Conservation (phyloP, 352 stramenopile genomes). For the Pythium plurisporium region DNA sequence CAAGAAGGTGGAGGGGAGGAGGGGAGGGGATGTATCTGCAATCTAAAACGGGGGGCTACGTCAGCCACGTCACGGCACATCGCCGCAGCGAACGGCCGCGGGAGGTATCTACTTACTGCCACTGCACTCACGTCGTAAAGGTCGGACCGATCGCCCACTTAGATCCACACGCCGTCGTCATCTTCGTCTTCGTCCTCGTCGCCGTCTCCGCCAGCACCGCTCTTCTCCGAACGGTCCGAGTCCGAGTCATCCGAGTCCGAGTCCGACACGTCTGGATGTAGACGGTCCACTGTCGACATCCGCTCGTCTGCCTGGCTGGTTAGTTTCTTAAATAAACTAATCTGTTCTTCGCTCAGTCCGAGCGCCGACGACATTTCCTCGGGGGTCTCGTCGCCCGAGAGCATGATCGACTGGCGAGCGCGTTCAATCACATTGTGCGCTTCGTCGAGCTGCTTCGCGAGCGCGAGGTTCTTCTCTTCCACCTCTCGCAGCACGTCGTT, state of each 20-base stretch:
- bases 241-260: conserved; percentile 72
- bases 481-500: conserved; percentile 67
- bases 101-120: conserved; percentile 8
- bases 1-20: not conserved
- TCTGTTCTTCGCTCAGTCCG: conserved; percentile 76
- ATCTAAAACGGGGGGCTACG: conserved; percentile 5
- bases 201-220: conserved; percentile 2
- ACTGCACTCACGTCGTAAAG: conserved; percentile 5
- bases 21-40: conserved; percentile 1
- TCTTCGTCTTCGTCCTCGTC: conserved; percentile 26
- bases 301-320: conserved; percentile 82
- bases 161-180: conserved; percentile 81
- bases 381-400: conserved; percentile 58
- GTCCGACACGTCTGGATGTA: conserved; percentile 68
- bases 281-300: conserved; percentile 77
- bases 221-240: conserved; percentile 34
- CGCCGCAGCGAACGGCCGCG: not conserved
- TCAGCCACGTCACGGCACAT: not conserved
- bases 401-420: conserved; percentile 84
- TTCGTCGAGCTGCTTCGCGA: conserved; percentile 76
- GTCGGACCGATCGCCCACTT: too few species aligned
- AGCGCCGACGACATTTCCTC: conserved; percentile 52
- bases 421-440: conserved; percentile 82
- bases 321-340: conserved; percentile 92
- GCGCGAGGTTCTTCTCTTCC: conserved; percentile 83